Percentiles rank a stretch among this genome's conserved stretches.
phyloP scores from a whole-genome alignment of 495 filamentous ascomycete species.

The Lophiotrema nucula region DNA sequence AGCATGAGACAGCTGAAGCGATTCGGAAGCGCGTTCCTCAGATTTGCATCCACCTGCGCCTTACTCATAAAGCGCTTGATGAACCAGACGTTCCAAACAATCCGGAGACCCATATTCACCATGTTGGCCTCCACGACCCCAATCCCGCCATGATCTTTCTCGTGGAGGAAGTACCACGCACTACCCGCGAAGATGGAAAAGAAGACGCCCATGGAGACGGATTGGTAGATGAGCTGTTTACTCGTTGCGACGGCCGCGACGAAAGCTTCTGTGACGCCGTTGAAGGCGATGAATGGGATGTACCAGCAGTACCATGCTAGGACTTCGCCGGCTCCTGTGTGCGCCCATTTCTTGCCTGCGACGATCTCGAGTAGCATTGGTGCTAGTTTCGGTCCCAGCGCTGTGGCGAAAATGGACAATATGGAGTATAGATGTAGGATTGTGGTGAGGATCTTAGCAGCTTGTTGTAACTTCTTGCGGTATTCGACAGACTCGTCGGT shows the following conservation, averaged over 20 bases:
- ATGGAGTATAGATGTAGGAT: constrained; percentile 65
- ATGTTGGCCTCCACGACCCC: constrained; percentile 83
- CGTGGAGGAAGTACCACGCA: constrained; percentile 67
- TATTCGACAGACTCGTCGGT: constrained; percentile 22
- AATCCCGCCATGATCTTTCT: constrained; percentile 65
- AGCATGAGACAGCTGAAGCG: too few relatives aligned
- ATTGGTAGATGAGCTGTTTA: constrained; percentile 68
- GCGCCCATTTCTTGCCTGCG: constrained; percentile 70
- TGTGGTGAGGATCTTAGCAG: constrained; percentile 47
- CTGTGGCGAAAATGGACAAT: constrained; percentile 62
- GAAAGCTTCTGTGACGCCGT: constrained; percentile 90
- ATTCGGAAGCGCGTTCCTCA: too few relatives aligned
- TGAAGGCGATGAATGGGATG: constrained; percentile 86
- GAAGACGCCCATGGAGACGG: constrained; percentile 77
- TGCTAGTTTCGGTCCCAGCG: constrained; percentile 70
- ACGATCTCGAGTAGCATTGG: constrained; percentile 68
- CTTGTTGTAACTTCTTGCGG: constrained; percentile 36
- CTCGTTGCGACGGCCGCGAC: constrained; percentile 78
- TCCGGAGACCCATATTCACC: constrained; percentile 81
- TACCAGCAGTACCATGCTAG: constrained; percentile 84
- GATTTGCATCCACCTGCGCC: neutral
- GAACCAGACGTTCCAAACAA: constrained; percentile 74
- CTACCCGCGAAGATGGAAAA: constrained; percentile 67
- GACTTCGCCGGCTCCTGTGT: constrained; percentile 62
- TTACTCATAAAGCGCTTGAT: constrained; percentile 61